Percentiles rank a stretch among this genome's conserved stretches.
These are phyloP conservation scores for Neocucurbitaria cava DNA, from an alignment of 2,329 filamentous ascomycete species.

Conservation along the genomic window DNA sequence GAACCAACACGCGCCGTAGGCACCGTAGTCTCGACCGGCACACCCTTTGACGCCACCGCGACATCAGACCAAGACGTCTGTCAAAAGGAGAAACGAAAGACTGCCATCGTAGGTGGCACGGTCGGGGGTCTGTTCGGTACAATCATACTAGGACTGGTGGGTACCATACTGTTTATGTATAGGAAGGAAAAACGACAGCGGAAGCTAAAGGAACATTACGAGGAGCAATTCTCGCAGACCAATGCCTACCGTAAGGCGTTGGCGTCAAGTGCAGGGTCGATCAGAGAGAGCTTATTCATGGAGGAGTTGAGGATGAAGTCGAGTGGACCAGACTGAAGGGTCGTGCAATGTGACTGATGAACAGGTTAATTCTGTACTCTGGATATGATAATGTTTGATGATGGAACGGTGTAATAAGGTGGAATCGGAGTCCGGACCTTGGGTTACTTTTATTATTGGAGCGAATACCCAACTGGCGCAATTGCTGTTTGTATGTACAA, in stretches of 20 bases:
- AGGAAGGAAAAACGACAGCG: constrained; percentile 40
- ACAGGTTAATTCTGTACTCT: background rate
- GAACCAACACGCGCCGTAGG: constrained; percentile 12
- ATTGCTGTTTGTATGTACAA: background rate
- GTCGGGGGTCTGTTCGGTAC: constrained; percentile 34
- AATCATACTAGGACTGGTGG: constrained; percentile 22
- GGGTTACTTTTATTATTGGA: background rate
- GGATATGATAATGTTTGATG: background rate
- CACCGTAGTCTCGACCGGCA: constrained; percentile 14
- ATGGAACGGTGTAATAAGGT: background rate
- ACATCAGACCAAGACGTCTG: constrained; percentile 13
- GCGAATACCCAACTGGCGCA: background rate
- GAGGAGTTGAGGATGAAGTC: constrained; percentile 8
- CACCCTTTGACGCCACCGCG: constrained; percentile 10
- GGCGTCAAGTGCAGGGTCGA: constrained; percentile 16
- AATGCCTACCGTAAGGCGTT: constrained; percentile 35
- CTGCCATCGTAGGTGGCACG: constrained; percentile 31
- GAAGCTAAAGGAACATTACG: constrained; percentile 44
- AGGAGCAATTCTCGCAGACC: constrained; percentile 38
- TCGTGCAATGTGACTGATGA: no score
- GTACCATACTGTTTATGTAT: constrained; percentile 30
- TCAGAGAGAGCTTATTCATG: constrained; percentile 9
- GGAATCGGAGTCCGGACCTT: background rate
- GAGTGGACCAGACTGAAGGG: background rate
- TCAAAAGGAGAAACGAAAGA: constrained; percentile 26